Evolutionary conservation across 495 filamentous ascomycete species (phyloP).

Genomic region (Saxophila tyrrhenica): DNA sequence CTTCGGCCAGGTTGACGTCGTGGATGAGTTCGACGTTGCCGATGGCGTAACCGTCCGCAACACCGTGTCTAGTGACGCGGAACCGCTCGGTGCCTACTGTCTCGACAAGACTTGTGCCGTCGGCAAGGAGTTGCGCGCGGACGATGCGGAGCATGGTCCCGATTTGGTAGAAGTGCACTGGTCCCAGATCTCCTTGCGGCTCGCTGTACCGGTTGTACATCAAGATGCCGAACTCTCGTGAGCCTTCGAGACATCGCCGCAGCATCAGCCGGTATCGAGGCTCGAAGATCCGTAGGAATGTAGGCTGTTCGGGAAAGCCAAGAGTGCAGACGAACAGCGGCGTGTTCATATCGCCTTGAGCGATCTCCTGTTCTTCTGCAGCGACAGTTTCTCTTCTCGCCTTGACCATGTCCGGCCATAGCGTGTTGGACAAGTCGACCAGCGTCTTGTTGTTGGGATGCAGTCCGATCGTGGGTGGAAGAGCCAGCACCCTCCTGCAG

Average conservation of each 20-base stretch:
- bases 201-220: conserved; percentile 49
- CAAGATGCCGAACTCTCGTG: conserved; percentile 74
- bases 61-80: conserved; percentile 48
- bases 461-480: conserved; percentile 43
- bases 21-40: conserved; percentile 62
- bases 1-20: conserved; percentile 69
- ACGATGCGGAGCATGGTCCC: conserved; percentile 69
- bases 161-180: conserved; percentile 53
- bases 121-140: conserved; percentile 57
- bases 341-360: conserved; percentile 45
- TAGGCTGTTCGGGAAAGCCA: conserved; percentile 70
- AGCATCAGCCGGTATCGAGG: conserved; percentile 84
- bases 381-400: conserved; percentile 41
- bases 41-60: conserved; percentile 66
- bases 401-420: conserved; percentile 57
- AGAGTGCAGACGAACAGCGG: conserved; percentile 75
- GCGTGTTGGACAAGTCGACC: conserved; percentile 42
- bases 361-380: conserved; percentile 37
- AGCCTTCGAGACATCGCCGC: conserved; percentile 59
- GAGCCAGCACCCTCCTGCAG: conserved; percentile 56
- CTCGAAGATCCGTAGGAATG: conserved; percentile 84
- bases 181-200: conserved; percentile 48
- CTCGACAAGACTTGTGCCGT: conserved; percentile 72
- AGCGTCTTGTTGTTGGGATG: conserved; percentile 54
- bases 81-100: conserved; percentile 67